Conservation (phyloP, 257 asterid species). For the Solanum acaule region DNA sequence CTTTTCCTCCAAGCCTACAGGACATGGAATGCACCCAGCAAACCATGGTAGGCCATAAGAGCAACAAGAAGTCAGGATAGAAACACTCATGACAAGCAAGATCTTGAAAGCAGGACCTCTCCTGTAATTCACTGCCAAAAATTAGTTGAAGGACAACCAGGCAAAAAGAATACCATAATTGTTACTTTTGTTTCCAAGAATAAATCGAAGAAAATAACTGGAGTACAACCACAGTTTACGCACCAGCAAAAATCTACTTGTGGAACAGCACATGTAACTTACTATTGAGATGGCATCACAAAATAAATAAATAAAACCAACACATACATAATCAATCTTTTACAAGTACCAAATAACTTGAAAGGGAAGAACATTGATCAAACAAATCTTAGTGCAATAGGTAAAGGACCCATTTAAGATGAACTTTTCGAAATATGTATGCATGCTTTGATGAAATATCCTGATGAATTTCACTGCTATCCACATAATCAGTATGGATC, state of each 20-base stretch:
- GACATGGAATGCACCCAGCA: slow-evolving; percentile 75
- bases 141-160: slow-evolving; percentile 3
- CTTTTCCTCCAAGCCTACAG: slow-evolving; percentile 27
- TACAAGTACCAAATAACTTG: neutral
- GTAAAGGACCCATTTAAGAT: neutral
- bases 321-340: neutral
- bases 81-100: slow-evolving; percentile 53
- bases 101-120: slow-evolving; percentile 67
- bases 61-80: slow-evolving; percentile 78
- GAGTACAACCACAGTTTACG: neutral
- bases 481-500: neutral
- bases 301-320: neutral
- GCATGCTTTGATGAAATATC: neutral
- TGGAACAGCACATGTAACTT: neutral
- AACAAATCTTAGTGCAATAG: neutral
- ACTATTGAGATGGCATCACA: neutral
- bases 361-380: neutral
- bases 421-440: neutral
- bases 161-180: neutral
- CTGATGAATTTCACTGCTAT: neutral
- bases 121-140: slow-evolving; percentile 38
- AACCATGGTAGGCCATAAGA: slow-evolving; percentile 87
- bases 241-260: neutral
- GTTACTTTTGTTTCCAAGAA: neutral
- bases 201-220: neutral